phyloP scores from a whole-genome alignment of 1,284 basidiomycete species.

The Pseudozyma sp. region DNA sequence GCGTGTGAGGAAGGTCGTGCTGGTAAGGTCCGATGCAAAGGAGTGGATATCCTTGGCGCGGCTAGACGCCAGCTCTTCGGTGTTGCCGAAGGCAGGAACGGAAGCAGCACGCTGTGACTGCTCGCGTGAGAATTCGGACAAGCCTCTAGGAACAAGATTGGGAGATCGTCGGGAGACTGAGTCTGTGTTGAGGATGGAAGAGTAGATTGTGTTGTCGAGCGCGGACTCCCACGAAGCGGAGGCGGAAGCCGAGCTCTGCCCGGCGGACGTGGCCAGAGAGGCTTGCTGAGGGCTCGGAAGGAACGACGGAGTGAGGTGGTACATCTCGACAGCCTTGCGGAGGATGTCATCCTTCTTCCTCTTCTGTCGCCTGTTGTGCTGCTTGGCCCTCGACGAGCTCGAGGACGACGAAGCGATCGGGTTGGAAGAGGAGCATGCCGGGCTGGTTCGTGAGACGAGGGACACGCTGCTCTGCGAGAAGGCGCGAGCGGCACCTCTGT shows the following conservation, averaged over 20 bases:
- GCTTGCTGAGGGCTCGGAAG: conserved; percentile 49
- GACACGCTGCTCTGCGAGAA: conserved; percentile 29
- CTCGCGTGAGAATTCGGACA: conserved; percentile 39
- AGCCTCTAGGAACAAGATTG: conserved; percentile 36
- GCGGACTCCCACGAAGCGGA: conserved; percentile 27
- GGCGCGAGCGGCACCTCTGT: conserved; percentile 28
- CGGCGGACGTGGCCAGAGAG: conserved; percentile 13
- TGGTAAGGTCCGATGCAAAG: conserved; percentile 45
- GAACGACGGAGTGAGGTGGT: conserved; percentile 63
- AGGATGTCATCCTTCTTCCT: conserved; percentile 51
- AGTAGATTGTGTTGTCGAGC: conserved; percentile 46
- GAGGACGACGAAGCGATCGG: conserved; percentile 32
- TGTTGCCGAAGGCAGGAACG: conserved; percentile 41
- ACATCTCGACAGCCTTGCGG: conserved; percentile 63
- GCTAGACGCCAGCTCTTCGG: conserved; percentile 24
- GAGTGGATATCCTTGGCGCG: conserved; percentile 23
- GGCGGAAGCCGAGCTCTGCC: conserved; percentile 6
- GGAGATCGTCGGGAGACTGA: conserved; percentile 34
- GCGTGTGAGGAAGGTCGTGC: conserved; percentile 43
- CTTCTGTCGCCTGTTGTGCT: conserved; percentile 29
- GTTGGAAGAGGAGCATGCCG: conserved; percentile 31
- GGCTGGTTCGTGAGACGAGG: conserved; percentile 6
- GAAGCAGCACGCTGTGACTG: conserved; percentile 39
- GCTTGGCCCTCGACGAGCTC: conserved; percentile 15
- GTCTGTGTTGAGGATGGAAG: conserved; percentile 48